Conservation (phyloP, 768 basidiomycete genomes). For the Lactifluus pinguis region DNA sequence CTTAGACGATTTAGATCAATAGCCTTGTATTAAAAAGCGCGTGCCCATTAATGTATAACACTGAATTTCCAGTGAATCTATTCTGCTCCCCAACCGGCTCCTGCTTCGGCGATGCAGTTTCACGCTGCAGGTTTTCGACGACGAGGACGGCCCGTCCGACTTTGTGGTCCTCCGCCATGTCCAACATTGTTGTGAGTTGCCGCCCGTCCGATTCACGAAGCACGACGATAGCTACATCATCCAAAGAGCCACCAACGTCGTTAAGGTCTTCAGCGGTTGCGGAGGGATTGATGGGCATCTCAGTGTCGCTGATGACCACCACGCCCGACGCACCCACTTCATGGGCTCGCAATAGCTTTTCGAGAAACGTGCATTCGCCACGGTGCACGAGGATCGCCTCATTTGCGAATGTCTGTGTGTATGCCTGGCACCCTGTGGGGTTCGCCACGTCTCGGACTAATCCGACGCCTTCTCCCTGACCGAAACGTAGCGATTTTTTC, state of each 20-base stretch:
- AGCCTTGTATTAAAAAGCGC: constrained; percentile 69
- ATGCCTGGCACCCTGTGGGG: constrained; percentile 50
- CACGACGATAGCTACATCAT: constrained; percentile 51
- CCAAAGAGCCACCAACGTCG: constrained; percentile 44
- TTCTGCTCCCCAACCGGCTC: constrained; percentile 20
- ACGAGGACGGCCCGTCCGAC: constrained; percentile 43
- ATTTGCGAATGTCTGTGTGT: constrained; percentile 37
- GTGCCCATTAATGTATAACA: constrained; percentile 71
- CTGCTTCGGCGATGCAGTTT: constrained; percentile 18
- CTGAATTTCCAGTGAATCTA: constrained; percentile 29
- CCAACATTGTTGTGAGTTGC: constrained; percentile 46
- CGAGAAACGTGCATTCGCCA: constrained; percentile 81
- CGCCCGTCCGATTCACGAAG: constrained; percentile 45
- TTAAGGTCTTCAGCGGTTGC: constrained; percentile 47
- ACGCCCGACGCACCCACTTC: constrained; percentile 69
- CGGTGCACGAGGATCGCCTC: constrained; percentile 57
- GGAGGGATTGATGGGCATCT: constrained; percentile 55
- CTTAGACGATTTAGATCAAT: constrained; percentile 35
- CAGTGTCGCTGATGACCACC: constrained; percentile 61
- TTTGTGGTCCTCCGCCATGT: constrained; percentile 38
- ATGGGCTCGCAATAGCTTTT: constrained; percentile 67
- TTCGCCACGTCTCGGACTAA: constrained; percentile 48
- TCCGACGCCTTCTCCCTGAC: constrained; percentile 43
- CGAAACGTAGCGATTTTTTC: constrained; percentile 33
- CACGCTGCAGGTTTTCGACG: constrained; percentile 28